A percentile compares a stretch with the other conserved stretches of the same genome.
phyloP scores from a whole-genome alignment of 2,329 filamentous ascomycete species.

The Alternaria triticimaculans region DNA sequence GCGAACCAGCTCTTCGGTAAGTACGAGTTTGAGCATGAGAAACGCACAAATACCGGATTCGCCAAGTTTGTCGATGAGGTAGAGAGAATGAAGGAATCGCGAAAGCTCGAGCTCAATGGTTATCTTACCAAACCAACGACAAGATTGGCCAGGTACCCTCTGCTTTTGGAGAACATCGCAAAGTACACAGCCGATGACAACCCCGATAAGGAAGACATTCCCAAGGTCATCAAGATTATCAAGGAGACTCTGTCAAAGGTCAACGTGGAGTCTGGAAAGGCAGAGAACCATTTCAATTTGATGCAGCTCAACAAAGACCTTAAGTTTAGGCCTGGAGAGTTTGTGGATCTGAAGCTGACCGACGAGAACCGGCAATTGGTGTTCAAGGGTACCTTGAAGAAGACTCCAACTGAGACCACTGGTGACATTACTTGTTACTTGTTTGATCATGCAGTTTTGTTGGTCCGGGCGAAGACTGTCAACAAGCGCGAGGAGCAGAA shows the following conservation, averaged over 20 bases:
- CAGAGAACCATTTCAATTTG: slow-evolving; percentile 96
- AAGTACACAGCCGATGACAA: slow-evolving; percentile 92
- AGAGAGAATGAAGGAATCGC: slow-evolving; percentile 91
- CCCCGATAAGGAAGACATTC: slow-evolving; percentile 89
- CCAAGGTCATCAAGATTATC: slow-evolving; percentile 85
- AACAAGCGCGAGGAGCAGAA: slow-evolving; percentile 95
- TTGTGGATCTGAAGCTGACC: slow-evolving; percentile 90
- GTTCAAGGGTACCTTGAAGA: slow-evolving; percentile 94
- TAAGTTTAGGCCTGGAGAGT: slow-evolving; percentile 87
- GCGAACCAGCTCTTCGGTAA: slow-evolving; percentile 96
- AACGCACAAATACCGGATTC: slow-evolving; percentile 83
- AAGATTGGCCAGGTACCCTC: slow-evolving; percentile 88
- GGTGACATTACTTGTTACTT: slow-evolving; percentile 92
- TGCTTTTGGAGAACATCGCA: slow-evolving; percentile 87
- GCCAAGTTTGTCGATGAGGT: slow-evolving; percentile 94
- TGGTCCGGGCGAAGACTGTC: slow-evolving; percentile 88
- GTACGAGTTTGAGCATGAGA: slow-evolving; percentile 97
- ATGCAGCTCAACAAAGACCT: slow-evolving; percentile 90
- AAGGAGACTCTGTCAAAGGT: slow-evolving; percentile 85
- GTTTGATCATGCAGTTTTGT: slow-evolving; percentile 92
- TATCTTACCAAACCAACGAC: slow-evolving; percentile 98
- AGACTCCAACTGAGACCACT: slow-evolving; percentile 80
- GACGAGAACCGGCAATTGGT: slow-evolving; percentile 92
- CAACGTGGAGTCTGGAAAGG: slow-evolving; percentile 94
- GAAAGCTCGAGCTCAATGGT: slow-evolving; percentile 95